Conservation (phyloP, 495 filamentous ascomycete species). For the Penicillium maclennaniae region DNA sequence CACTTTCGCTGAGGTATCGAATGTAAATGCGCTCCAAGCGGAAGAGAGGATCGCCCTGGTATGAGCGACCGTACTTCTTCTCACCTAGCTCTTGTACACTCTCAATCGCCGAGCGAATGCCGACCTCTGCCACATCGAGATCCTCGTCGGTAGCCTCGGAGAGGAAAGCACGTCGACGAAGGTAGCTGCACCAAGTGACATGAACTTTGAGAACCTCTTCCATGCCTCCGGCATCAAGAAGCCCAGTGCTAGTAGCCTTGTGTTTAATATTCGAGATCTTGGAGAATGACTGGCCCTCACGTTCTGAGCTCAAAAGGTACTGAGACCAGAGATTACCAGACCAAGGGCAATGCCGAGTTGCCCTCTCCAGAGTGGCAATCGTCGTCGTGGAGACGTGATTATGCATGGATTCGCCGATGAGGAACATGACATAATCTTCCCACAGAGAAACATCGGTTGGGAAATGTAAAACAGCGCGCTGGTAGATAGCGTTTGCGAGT, state of each 20-base stretch:
- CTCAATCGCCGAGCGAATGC: constrained; percentile 78
- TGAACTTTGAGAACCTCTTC: constrained; percentile 84
- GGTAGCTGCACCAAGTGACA: constrained; percentile 86
- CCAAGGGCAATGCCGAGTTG: constrained; percentile 86
- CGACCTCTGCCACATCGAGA: constrained; percentile 86
- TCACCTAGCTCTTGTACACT: constrained; percentile 74
- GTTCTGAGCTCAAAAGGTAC: constrained; percentile 78
- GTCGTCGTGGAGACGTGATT: constrained; percentile 33
- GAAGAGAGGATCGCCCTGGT: constrained; percentile 79
- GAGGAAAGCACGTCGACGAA: constrained; percentile 77
- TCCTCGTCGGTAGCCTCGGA: constrained; percentile 79
- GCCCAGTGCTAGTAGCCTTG: constrained; percentile 75
- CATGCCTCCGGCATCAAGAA: constrained; percentile 72
- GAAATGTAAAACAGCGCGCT: constrained; percentile 67
- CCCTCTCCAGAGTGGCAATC: constrained; percentile 62
- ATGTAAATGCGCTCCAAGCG: constrained; percentile 88
- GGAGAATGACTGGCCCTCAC: constrained; percentile 65
- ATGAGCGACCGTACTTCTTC: constrained; percentile 69
- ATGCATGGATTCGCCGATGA: constrained; percentile 49
- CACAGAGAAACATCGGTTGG: constrained; percentile 68
- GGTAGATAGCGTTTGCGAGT: constrained; percentile 69
- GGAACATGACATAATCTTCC: constrained; percentile 76
- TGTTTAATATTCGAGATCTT: constrained; percentile 88
- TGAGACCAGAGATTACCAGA: constrained; percentile 87
- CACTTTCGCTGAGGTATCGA: constrained; percentile 78